Evolutionary conservation across 306 rosid species (phyloP), one percentile per base, ranked within the genome.

Genomic region (Ormosia emarginata): DNA sequence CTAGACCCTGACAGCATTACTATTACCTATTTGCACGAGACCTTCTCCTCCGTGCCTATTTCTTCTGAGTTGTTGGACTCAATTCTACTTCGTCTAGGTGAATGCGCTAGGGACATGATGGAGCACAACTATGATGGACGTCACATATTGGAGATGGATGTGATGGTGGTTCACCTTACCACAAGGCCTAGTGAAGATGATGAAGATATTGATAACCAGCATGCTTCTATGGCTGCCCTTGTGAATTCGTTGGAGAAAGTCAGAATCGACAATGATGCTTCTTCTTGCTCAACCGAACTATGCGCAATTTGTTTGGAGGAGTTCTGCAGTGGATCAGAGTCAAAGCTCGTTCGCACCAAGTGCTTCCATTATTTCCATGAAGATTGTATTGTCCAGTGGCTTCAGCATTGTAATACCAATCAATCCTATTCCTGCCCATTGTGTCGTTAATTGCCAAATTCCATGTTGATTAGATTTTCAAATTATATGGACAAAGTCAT

Each of bases 291-390:
- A 8, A 1, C 13, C 8, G 40, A 74, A 10, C n/a, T 3, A 18
- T 62, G 80, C n/a, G 4, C 59, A 14, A 75, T 75, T 41, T 75
- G 69, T 46, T 75, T 75, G 41, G 80, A 59, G 44, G 71, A 75
- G 30, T 75, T 59, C n/a, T 9, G 11, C 29, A 0, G 30, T 13
- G 80, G 32, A 30, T 30, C 46, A 59, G 13, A 59, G 18, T 3
- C 18, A 18, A 5, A 58, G 0, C 24, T 58, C 0, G 12, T 75
- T 43, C 6, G n/a, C 7, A 75, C 59, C 2, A 30, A 30, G 18
- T 75, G 80, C 58, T 41, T 8, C 30, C 70, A 43, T 59, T 24
- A 24, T 44, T 44, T 44, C 11, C 50, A 44, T 44, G 50, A 44
- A 8, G 50, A 44, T 6, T 40, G 53, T 47, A 12, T 47, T 12